Percentiles rank a stretch among this genome's conserved stretches.
Evolutionary conservation across 345 rosid genomes (phyloP).

Genomic region (Luvunga scandens): DNA sequence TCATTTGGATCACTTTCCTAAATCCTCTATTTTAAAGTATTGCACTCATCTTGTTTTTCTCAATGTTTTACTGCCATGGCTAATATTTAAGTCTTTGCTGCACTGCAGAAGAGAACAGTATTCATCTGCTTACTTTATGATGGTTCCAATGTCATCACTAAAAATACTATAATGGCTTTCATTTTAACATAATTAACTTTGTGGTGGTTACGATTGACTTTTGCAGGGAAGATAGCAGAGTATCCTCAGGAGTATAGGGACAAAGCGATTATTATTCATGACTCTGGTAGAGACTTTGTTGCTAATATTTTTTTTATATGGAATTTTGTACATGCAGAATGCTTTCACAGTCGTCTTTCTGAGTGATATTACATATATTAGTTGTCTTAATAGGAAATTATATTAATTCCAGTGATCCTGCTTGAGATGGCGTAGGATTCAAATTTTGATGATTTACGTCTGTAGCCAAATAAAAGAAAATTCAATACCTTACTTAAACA

Average conservation of each 20-base stretch:
- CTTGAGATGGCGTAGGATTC: neutral
- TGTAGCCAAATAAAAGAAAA: neutral
- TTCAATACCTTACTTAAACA: neutral
- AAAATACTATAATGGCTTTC: neutral
- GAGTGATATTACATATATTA: neutral
- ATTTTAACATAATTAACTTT: neutral
- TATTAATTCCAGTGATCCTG: neutral
- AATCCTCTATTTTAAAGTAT: neutral
- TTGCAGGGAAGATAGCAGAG: conserved; percentile 47
- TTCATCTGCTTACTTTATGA: neutral
- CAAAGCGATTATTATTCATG: conserved; percentile 28
- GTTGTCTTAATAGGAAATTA: neutral
- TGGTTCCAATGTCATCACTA: neutral
- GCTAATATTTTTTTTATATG: conserved; percentile 2
- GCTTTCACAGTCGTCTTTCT: neutral
- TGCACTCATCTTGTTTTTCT: neutral
- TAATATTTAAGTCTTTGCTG: neutral
- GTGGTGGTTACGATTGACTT: conserved; percentile 7
- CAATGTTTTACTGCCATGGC: neutral
- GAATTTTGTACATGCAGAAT: neutral
- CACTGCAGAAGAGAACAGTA: neutral
- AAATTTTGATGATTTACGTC: neutral
- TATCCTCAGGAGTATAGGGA: conserved; percentile 33
- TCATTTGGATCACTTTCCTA: neutral
- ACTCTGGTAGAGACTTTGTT: conserved; percentile 31